Percentiles rank a stretch among this genome's conserved stretches.
Evolutionary conservation across 2,329 filamentous ascomycete species (phyloP).

Genomic region (Cercospora beticola): DNA sequence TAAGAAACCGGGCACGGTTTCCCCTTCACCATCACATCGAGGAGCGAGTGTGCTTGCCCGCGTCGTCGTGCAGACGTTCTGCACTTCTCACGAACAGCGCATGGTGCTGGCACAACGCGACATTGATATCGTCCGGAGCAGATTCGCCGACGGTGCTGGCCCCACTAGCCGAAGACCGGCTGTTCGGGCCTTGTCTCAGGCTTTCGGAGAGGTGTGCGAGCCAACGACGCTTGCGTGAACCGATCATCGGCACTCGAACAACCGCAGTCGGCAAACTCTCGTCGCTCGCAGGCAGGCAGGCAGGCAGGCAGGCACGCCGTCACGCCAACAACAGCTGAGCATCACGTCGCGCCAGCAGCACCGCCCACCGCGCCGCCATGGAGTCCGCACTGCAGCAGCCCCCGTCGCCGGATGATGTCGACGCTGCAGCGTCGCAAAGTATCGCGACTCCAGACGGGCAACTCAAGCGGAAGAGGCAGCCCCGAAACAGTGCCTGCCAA

Average conservation of each 20-base stretch:
- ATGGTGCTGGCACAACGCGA: neutral
- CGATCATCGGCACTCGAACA: neutral
- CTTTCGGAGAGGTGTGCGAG: neutral
- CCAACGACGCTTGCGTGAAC: neutral
- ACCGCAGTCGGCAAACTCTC: neutral
- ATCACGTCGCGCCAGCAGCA: neutral
- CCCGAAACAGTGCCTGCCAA: conserved; percentile 32
- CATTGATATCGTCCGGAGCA: neutral
- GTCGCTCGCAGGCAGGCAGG: neutral
- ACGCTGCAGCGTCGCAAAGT: neutral
- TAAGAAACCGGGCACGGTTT: neutral
- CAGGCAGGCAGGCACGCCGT: neutral
- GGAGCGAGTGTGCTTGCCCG: neutral
- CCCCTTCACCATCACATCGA: neutral
- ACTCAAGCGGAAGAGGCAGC: conserved; percentile 32
- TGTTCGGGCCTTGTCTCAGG: neutral
- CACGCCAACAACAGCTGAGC: neutral
- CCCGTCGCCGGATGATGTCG: conserved; percentile 1
- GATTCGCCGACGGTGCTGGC: neutral
- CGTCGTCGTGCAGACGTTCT: neutral
- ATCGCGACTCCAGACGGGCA: conserved; percentile 16
- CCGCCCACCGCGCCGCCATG: neutral
- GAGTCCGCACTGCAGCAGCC: neutral
- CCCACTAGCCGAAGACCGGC: neutral
- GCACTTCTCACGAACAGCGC: neutral